These are phyloP conservation scores for Komagataella kurtzmanii DNA, from an alignment of 805 yeast genomes.

Conservation along the genomic window DNA sequence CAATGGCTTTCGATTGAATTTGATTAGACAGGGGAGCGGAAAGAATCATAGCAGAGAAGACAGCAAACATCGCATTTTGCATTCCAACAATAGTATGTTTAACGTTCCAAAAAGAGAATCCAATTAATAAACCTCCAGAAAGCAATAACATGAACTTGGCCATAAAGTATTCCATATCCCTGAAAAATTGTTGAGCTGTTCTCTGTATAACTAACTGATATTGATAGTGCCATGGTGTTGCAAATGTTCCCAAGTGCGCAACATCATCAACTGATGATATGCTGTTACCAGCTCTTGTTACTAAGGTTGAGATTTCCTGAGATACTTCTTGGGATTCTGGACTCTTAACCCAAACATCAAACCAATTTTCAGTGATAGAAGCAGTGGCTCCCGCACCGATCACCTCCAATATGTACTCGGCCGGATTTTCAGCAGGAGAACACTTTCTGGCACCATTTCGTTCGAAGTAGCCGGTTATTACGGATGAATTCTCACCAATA, in stretches of 20 bases:
- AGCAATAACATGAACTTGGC: conserved; percentile 37
- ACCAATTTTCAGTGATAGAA: conserved; percentile 20
- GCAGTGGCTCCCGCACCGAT: conserved; percentile 34
- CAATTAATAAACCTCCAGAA: conserved; percentile 48
- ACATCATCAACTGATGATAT: conserved; percentile 8
- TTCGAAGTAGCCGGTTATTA: conserved; percentile 21
- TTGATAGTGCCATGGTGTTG: conserved; percentile 31
- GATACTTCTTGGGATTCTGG: conserved; percentile 11
- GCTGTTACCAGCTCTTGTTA: neutral
- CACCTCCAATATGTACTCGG: conserved; percentile 30
- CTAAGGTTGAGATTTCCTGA: conserved; percentile 10
- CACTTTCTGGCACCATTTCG: conserved; percentile 24
- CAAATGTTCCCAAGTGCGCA: conserved; percentile 13
- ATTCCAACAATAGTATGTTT: conserved; percentile 32
- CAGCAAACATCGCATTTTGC: conserved; percentile 47
- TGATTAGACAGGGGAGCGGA: conserved; percentile 48
- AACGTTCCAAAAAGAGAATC: conserved; percentile 56
- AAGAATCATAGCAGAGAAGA: conserved; percentile 39
- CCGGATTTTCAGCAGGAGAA: conserved; percentile 25
- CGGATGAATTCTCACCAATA: conserved; percentile 20
- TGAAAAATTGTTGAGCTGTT: conserved; percentile 32
- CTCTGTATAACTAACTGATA: conserved; percentile 25
- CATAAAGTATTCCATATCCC: conserved; percentile 49
- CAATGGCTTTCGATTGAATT: conserved; percentile 39
- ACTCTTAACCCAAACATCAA: conserved; percentile 15